Evolutionary conservation across 345 rosid genomes (phyloP).

Genomic region (Dipteronia sinensis): DNA sequence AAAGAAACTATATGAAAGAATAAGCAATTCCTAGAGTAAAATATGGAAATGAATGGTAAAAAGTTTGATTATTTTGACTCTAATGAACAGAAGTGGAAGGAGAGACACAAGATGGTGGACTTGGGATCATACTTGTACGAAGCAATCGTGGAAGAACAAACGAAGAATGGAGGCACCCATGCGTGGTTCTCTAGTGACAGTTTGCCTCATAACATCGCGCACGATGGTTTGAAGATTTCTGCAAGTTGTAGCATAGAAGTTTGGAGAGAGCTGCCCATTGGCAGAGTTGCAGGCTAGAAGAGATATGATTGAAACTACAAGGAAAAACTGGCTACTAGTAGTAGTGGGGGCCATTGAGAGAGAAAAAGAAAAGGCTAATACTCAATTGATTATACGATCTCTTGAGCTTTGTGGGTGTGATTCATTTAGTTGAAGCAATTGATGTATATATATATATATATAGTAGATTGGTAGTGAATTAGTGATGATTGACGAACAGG

Average conservation of each 20-base stretch:
- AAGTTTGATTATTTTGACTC: too few species aligned
- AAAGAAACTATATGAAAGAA: too few species aligned
- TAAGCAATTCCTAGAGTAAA: too few species aligned
- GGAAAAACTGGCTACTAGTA: neutral
- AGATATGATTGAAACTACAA: neutral
- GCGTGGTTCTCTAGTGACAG: constrained; percentile 35
- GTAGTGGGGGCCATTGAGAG: constrained; percentile 7
- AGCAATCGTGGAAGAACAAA: constrained; percentile 58
- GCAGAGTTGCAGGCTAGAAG: constrained; percentile 5
- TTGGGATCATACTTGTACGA: constrained; percentile 37
- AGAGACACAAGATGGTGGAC: neutral
- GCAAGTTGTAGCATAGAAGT: constrained; percentile 40
- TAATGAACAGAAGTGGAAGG: neutral
- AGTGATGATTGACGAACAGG: too few species aligned
- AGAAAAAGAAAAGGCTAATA: too few species aligned
- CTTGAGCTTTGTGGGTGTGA: neutral
- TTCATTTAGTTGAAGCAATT: neutral
- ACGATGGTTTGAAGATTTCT: constrained; percentile 35
- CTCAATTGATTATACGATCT: neutral
- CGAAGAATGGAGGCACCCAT: constrained; percentile 51
- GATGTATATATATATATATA: neutral
- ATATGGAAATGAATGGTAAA: too few species aligned
- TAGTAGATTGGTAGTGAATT: too few species aligned
- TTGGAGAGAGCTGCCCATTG: constrained; percentile 39
- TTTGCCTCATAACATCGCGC: constrained; percentile 26